Evolutionary conservation across 331 rosid species (phyloP).

Genomic region (Erythrophleum ivorense): DNA sequence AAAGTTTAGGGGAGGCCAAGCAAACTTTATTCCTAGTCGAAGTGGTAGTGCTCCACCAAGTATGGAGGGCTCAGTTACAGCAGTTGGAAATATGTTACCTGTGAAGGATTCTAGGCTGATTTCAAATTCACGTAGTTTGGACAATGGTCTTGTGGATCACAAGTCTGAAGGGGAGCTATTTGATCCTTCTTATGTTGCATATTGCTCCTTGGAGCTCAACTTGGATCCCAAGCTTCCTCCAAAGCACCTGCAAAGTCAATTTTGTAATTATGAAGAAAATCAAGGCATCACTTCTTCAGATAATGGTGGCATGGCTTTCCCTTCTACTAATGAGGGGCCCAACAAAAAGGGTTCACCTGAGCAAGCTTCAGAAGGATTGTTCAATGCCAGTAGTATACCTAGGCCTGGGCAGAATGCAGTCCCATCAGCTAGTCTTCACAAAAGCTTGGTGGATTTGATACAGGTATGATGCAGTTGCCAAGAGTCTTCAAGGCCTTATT

Average conservation of each 20-base stretch:
- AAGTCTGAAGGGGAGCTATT: constrained; percentile 52
- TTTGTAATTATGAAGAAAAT: constrained; percentile 41
- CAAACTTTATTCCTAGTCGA: constrained; percentile 53
- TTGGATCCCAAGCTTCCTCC: constrained; percentile 58
- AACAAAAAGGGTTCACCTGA: constrained; percentile 46
- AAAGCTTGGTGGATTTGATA: constrained; percentile 63
- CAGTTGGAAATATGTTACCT: constrained; percentile 50
- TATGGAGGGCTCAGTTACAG: constrained; percentile 69
- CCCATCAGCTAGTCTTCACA: constrained; percentile 46
- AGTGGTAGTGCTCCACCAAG: constrained; percentile 80
- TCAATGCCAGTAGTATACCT: constrained; percentile 32
- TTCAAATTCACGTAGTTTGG: constrained; percentile 45
- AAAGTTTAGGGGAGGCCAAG: constrained; percentile 37
- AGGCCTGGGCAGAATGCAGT: constrained; percentile 38
- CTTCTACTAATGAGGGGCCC: constrained; percentile 54
- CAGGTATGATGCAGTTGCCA: constrained; percentile 50
- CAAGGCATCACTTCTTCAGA: constrained; percentile 46
- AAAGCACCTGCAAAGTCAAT: constrained; percentile 52
- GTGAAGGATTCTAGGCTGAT: constrained; percentile 46
- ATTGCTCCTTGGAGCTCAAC: constrained; percentile 40
- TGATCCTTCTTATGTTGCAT: constrained; percentile 55
- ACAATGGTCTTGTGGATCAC: constrained; percentile 33
- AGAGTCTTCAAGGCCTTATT: neutral
- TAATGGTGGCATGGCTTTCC: constrained; percentile 47
- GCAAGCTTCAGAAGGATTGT: constrained; percentile 44